phyloP scores from a whole-genome alignment of 441 rosid species.

The Populus hybrid region DNA sequence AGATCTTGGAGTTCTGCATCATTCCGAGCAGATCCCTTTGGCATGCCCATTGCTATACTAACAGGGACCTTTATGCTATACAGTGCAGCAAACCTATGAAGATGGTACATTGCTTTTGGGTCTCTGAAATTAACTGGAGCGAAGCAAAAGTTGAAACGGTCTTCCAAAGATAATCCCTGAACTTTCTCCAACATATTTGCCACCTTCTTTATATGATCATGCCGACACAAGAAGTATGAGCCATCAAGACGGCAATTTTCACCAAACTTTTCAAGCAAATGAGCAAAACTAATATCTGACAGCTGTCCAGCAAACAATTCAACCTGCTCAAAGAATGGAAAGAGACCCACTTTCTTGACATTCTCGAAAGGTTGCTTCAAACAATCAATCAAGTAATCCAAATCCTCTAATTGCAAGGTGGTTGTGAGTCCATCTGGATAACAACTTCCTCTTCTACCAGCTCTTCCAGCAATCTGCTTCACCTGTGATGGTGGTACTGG shows the following conservation, averaged over 20 bases:
- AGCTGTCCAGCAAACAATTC: slow-evolving; percentile 83
- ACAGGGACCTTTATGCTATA: slow-evolving; percentile 70
- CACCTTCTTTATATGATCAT: slow-evolving; percentile 81
- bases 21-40: slow-evolving; percentile 76
- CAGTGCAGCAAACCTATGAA: slow-evolving; percentile 63
- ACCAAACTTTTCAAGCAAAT: slow-evolving; percentile 76
- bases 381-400: slow-evolving; percentile 74
- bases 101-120: slow-evolving; percentile 89
- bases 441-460: slow-evolving; percentile 89
- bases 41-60: slow-evolving; percentile 85
- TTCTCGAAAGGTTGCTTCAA: slow-evolving; percentile 80
- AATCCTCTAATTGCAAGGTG: slow-evolving; percentile 65
- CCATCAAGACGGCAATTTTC: slow-evolving; percentile 85
- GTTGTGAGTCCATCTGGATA: slow-evolving; percentile 92
- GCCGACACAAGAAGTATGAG: slow-evolving; percentile 81
- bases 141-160: slow-evolving; percentile 91
- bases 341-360: slow-evolving; percentile 77
- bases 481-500: slow-evolving; percentile 86
- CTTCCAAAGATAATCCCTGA: slow-evolving; percentile 64
- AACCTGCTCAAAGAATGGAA: slow-evolving; percentile 94
- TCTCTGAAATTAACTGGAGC: slow-evolving; percentile 91
- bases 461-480: slow-evolving; percentile 97
- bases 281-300: slow-evolving; percentile 45
- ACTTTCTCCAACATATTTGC: slow-evolving; percentile 96
- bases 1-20: slow-evolving; percentile 80